Base-by-base conservation (phyloP, 2,329 filamentous ascomycete species). In the Ilyonectria robusta region DNA sequence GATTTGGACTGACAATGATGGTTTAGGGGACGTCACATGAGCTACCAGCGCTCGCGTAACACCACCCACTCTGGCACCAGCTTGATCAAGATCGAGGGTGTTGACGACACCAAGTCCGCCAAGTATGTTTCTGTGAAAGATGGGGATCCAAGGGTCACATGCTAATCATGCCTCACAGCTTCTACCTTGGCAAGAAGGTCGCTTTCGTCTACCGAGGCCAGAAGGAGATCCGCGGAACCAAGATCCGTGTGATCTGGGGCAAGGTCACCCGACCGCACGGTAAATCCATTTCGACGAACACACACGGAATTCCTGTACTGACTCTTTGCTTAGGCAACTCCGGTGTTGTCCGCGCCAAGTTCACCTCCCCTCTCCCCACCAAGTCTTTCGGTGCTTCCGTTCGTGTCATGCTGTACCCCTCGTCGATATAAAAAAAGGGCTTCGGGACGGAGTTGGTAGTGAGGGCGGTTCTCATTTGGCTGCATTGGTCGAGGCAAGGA, bases 191-290 rank as follows among this genome's bases (percentile, higher is more conserved):
- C 87, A 99, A 99, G 93, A 95, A 95, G 88, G 91, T 98, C 84
- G 96, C 96, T 84, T 99, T 94, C 86, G 94, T 99, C 86, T 99
- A 98, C 91, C 94, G 95, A 83, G 95, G 92, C 79, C 92, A 94
- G 86, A 95, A 92, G 87, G 94, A 97, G 89, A 90, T 97, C 82
- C 93, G 95, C 81, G 96, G 96, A 84, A 95, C 94, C 84, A 98
- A 98, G 92, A 97, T 98, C 87, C 92, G 95, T 82, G 93, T 98
- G 79, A 98, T 98, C 89, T 98, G 95, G 94, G 95, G 95, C 89
- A 98, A 97, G 90, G 92, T 98, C 84, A 97, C 94, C 83, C 89
- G 94, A 82, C 92, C 94, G 84, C 95, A 98, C 87, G 95, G 93
- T 95, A 93, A 79, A 86, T 84, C 68, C 55, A 61, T 37, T 26